Percentiles rank a stretch among this genome's conserved stretches.
phyloP scores from a whole-genome alignment of 208 protist genomes.

The Acanthamoeba sp. region DNA sequence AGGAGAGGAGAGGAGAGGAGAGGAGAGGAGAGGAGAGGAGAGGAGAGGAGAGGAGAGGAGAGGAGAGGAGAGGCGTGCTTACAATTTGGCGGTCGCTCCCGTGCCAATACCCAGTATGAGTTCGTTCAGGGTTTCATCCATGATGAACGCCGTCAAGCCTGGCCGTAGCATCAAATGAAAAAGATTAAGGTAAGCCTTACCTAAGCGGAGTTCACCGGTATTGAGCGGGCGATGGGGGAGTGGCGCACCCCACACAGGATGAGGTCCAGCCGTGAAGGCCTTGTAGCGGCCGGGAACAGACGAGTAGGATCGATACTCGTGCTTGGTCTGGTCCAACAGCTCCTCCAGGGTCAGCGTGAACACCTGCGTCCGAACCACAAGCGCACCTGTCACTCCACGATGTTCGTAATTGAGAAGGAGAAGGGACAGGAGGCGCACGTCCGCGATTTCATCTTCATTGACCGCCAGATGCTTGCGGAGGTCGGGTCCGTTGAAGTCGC shows the following conservation, averaged over 20 bases:
- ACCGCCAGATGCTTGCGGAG: neutral
- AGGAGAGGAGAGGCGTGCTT: neutral
- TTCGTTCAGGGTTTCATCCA: constrained; percentile 43
- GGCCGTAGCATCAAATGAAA: neutral
- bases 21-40: neutral
- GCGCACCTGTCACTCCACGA: too few species aligned
- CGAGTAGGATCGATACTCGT: constrained; percentile 1
- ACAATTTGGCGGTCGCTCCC: neutral
- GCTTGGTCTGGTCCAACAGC: constrained; percentile 19
- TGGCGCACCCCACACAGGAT: constrained; percentile 14
- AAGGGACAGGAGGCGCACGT: neutral
- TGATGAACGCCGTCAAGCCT: constrained; percentile 39
- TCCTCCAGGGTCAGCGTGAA: constrained; percentile 65
- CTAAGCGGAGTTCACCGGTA: too few species aligned
- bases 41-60: neutral
- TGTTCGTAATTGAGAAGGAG: neutral
- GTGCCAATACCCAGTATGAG: neutral
- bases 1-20: too few species aligned
- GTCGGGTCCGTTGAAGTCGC: constrained; percentile 34
- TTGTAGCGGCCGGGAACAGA: constrained; percentile 31
- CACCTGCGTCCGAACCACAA: neutral
- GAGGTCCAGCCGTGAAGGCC: neutral
- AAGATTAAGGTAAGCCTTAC: too few species aligned
- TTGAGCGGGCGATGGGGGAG: neutral
- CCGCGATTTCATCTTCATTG: neutral